A percentile compares a stretch with the other conserved stretches of the same genome.
phyloP scores from a whole-genome alignment of 169 alveolate genomes.

The Plasmodium sp. region DNA sequence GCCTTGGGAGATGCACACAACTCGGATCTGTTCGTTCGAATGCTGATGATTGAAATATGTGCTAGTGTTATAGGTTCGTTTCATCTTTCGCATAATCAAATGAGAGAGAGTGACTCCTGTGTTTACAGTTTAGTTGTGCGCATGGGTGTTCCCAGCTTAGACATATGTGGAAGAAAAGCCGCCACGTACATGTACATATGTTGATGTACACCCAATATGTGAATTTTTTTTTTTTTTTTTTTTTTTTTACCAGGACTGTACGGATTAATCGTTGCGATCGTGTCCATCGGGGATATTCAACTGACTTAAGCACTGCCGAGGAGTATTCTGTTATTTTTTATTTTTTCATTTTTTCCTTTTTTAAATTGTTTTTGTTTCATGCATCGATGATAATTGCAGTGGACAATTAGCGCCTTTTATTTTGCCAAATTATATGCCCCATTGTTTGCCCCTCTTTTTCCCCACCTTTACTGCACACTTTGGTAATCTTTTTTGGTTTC shows the following conservation, averaged over 20 bases:
- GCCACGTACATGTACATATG: neutral
- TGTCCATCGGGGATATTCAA: constrained; percentile 66
- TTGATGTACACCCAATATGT: neutral
- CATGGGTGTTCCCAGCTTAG: neutral
- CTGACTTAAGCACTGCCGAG: constrained; percentile 8
- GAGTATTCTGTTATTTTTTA: neutral
- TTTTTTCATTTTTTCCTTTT: constrained; percentile 2
- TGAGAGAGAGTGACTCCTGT: neutral
- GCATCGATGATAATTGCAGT: neutral
- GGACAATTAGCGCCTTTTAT: neutral
- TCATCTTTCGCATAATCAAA: neutral
- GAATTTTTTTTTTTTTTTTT: neutral
- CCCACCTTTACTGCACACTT: neutral
- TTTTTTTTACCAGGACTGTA: constrained; percentile 44
- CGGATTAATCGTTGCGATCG: constrained; percentile 73
- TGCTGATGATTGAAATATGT: constrained; percentile 98
- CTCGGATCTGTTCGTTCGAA: constrained; percentile 98
- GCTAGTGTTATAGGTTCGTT: constrained; percentile 98
- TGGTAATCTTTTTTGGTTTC: neutral
- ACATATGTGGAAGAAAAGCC: neutral
- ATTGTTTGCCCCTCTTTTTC: neutral
- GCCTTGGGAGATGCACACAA: constrained; percentile 99
- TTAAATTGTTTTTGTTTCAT: constrained; percentile 59
- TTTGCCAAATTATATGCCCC: neutral
- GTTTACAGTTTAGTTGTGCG: neutral